Percentiles rank a stretch among this genome's conserved stretches.
Conservation (phyloP, 1,284 basidiomycete species). For the Kalmanozyma brasiliensis region DNA sequence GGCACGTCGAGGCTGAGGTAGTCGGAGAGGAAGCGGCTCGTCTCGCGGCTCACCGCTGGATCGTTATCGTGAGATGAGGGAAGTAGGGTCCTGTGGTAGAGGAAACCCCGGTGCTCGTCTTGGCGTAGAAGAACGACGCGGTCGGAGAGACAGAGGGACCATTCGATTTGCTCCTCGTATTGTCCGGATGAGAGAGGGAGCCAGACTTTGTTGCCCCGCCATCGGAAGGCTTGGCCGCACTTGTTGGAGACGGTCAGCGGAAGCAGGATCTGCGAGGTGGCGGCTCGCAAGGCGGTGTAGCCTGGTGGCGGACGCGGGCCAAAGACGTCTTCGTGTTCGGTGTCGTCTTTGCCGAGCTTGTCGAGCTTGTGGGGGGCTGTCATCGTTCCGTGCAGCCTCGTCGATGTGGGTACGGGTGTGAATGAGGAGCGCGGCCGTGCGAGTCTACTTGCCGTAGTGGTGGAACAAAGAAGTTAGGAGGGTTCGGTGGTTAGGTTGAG, state of each 20-base stretch:
- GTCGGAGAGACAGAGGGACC: slow-evolving; percentile 64
- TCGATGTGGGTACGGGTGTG: neutral
- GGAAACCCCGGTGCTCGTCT: slow-evolving; percentile 50
- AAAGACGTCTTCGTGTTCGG: slow-evolving; percentile 25
- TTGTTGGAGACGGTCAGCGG: slow-evolving; percentile 64
- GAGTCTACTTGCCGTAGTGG: neutral
- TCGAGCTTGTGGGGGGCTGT: neutral
- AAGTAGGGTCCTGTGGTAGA: slow-evolving; percentile 58
- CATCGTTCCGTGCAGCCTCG: slow-evolving; percentile 1
- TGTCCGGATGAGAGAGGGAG: neutral
- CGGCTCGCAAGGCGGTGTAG: slow-evolving; percentile 34
- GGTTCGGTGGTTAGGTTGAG: neutral
- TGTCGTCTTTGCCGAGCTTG: slow-evolving; percentile 15
- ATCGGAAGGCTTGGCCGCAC: slow-evolving; percentile 66
- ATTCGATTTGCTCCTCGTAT: slow-evolving; percentile 53
- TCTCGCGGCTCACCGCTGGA: slow-evolving; percentile 65
- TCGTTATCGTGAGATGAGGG: slow-evolving; percentile 6
- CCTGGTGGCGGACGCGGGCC: slow-evolving; percentile 47
- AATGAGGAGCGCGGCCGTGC: neutral
- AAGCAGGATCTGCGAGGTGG: slow-evolving; percentile 53
- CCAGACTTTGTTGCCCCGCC: slow-evolving; percentile 57
- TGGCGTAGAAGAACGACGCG: slow-evolving; percentile 65
- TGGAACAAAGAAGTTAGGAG: too few species aligned
- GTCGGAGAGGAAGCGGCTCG: slow-evolving; percentile 80
- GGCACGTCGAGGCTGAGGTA: slow-evolving; percentile 90